phyloP scores from a whole-genome alignment of 768 basidiomycete genomes.

The Agrocybe pediades region DNA sequence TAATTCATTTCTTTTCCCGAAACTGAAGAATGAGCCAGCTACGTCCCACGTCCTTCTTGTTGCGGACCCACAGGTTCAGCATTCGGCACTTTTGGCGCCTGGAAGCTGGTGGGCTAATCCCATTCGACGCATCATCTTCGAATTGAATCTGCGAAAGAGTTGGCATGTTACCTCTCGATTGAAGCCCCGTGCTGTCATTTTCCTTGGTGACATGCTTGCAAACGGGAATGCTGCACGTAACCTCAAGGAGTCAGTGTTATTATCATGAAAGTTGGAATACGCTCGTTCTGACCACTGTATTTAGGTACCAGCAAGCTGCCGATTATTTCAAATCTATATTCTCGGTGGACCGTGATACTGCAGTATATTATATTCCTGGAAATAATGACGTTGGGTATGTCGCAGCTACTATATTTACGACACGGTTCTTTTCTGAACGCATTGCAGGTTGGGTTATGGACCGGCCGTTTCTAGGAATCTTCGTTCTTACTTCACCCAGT shows the following conservation, averaged over 20 bases:
- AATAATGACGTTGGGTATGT: conserved; percentile 78
- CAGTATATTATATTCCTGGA: conserved; percentile 69
- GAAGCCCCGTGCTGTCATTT: conserved; percentile 66
- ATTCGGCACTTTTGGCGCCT: conserved; percentile 37
- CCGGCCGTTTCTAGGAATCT: conserved; percentile 52
- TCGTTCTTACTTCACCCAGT: conserved; percentile 55
- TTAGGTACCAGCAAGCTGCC: conserved; percentile 63
- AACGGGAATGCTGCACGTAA: conserved; percentile 55
- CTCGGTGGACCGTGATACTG: conserved; percentile 35
- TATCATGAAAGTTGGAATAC: not conserved
- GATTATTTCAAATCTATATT: conserved; percentile 68
- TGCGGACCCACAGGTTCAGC: conserved; percentile 67
- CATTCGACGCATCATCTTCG: conserved; percentile 46
- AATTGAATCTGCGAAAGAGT: conserved; percentile 65
- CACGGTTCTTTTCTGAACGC: not conserved
- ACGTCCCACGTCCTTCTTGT: conserved; percentile 65
- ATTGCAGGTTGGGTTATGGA: conserved; percentile 54
- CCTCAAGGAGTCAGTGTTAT: conserved; percentile 40
- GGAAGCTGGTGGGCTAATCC: conserved; percentile 42
- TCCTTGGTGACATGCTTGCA: conserved; percentile 78
- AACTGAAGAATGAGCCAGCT: conserved; percentile 10
- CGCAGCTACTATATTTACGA: not conserved
- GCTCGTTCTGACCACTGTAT: not conserved
- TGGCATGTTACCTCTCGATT: conserved; percentile 66
- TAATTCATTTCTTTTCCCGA: conserved; percentile 2